phyloP scores from a whole-genome alignment of 192 early-diverging fungal genomes.

The Piromyces finnis region DNA sequence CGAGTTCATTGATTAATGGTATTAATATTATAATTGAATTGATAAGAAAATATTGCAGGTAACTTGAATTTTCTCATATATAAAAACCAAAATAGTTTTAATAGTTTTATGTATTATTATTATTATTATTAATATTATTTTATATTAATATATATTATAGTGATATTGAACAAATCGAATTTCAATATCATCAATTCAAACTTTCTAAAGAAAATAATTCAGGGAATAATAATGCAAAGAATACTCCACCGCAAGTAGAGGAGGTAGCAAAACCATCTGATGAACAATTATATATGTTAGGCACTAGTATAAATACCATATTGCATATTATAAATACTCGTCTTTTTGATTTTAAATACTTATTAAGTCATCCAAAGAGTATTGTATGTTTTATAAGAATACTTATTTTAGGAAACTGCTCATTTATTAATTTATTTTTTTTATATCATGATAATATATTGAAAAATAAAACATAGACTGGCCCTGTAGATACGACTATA shows the following conservation, averaged over 20 bases:
- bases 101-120: too few relatives aligned
- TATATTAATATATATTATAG: conserved; percentile 2
- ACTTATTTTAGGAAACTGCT: too few relatives aligned
- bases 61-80: neutral
- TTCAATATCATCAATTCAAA: conserved; percentile 32
- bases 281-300: conserved; percentile 15
- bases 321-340: conserved; percentile 25
- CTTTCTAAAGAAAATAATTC: conserved; percentile 5
- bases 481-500: conserved; percentile 52
- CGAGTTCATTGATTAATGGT: conserved; percentile 84
- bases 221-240: neutral
- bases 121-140: too few relatives aligned
- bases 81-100: too few relatives aligned
- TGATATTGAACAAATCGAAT: conserved; percentile 41
- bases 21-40: conserved; percentile 95
- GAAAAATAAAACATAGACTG: conserved; percentile 2
- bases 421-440: too few relatives aligned
- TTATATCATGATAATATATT: too few relatives aligned
- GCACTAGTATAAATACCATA: conserved; percentile 76
- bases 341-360: neutral
- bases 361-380: neutral
- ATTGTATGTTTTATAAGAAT: neutral
- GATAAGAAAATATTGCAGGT: conserved; percentile 91
- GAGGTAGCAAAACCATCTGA: neutral
- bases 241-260: neutral